Evolutionary conservation across 2,329 filamentous ascomycete species (phyloP), one percentile per base, ranked within the genome.

Genomic region (Cladosporium sp.): DNA sequence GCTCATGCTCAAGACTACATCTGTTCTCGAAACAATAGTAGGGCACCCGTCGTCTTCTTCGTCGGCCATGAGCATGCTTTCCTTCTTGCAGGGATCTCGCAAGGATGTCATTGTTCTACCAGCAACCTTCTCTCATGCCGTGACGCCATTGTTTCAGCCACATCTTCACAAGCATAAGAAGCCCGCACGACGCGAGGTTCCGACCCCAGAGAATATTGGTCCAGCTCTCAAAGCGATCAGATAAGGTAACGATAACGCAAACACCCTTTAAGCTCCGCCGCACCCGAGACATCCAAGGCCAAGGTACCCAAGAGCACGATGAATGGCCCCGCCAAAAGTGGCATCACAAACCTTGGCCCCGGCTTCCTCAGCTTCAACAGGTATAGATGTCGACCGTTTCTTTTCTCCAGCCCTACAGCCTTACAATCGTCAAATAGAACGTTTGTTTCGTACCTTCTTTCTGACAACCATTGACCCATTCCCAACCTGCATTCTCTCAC

Each of bases 351-450:
- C 20, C 39, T 43, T 30, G 52, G 52, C 30, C 19, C n/a, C 30
- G 63, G 65, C 43, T 67, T 67, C 50, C 60, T 69, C n/a, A 67
- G 52, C 37, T 67, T 68, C 58, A 63, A 67, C 59, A 67, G 59
- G 58, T 64, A 62, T n/a, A 34, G 30, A 12, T 34, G 43, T 54
- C 30, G 11, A 34, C 30, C 11, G 7, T 9, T 43, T 20, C 12
- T 55, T 28, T 47, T 17, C 30, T 30, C 25, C 43, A 47, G 43
- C 43, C 43, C 43, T 47, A 47, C 43, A 47, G 43, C 43, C 43
- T 20, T 47, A 47, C 22, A 17, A 30, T 3, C 25, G 11, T 12
- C 30, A 34, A 34, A 5, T 34, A 34, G 30, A 34, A 47, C 42
- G 19, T 25, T 47, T 25, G 9, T 25, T 47, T n/a, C 9, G 28